Conservation (phyloP, 352 stramenopile genomes). For the Peronospora destructor region DNA sequence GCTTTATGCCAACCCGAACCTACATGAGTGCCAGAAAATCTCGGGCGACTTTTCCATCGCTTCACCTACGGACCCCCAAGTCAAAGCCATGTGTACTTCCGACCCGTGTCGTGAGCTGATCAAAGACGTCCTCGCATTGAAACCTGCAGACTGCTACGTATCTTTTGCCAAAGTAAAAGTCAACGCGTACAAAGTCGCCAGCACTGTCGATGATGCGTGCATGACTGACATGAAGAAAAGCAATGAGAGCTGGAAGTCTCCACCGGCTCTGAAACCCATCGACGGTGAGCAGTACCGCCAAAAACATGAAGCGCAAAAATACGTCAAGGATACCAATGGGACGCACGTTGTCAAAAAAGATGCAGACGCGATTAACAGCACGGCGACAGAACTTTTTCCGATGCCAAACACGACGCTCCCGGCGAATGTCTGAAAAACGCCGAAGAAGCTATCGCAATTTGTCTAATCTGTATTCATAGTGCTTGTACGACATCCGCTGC, state of each 20-base stretch:
- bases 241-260: not conserved
- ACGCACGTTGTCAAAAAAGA: too few species aligned
- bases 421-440: too few species aligned
- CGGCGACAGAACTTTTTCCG: too few species aligned
- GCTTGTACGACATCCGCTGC: too few species aligned
- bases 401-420: too few species aligned
- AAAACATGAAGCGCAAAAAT: too few species aligned
- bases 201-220: not conserved
- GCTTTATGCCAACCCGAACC: conserved; percentile 25
- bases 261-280: conserved; percentile 6
- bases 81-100: conserved; percentile 22
- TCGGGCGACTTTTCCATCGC: conserved; percentile 20
- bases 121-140: conserved; percentile 18
- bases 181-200: conserved; percentile 19
- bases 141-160: conserved; percentile 22
- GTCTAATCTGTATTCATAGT: too few species aligned
- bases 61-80: conserved; percentile 17
- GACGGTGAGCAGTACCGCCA: too few species aligned
- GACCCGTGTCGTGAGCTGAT: conserved; percentile 16
- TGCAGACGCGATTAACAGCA: too few species aligned
- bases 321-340: too few species aligned
- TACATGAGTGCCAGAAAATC: conserved; percentile 23
- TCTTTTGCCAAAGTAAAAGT: conserved; percentile 16
- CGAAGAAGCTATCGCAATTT: too few species aligned
- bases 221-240: not conserved